phyloP scores from a whole-genome alignment of 176 grass and related monocot genomes.

The sorghum (Sorghum bicolor) region DNA sequence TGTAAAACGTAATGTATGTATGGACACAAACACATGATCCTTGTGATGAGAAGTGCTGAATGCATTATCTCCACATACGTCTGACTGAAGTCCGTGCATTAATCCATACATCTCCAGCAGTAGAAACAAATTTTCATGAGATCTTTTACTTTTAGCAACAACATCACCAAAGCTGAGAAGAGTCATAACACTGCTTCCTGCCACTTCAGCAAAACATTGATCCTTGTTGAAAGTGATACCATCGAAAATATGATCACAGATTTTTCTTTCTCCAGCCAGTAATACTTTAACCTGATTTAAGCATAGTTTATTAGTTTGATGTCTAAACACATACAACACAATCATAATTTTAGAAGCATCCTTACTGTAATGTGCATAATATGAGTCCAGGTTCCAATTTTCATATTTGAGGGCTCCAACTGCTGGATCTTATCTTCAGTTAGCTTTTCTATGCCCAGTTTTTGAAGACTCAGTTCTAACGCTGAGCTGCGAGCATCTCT shows the following conservation, averaged over 20 bases:
- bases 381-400: conserved; percentile 82
- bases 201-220: conserved; percentile 78
- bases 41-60: not conserved
- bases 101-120: conserved; percentile 96
- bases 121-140: conserved; percentile 76
- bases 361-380: conserved; percentile 82
- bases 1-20: conserved; percentile 1
- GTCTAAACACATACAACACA: not conserved
- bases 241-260: conserved; percentile 77
- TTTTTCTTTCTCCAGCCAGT: conserved; percentile 74
- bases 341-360: conserved; percentile 8
- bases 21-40: not conserved
- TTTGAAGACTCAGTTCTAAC: conserved; percentile 68
- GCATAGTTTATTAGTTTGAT: conserved; percentile 19
- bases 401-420: conserved; percentile 64
- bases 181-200: conserved; percentile 59
- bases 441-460: conserved; percentile 85
- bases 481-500: conserved; percentile 69
- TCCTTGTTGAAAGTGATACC: conserved; percentile 65
- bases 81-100: conserved; percentile 69
- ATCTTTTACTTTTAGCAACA: conserved; percentile 86
- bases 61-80: conserved; percentile 48
- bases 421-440: conserved; percentile 85
- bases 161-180: conserved; percentile 90
- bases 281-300: conserved; percentile 71